phyloP scores from a whole-genome alignment of 1,284 basidiomycete species.

The Malassezia nana region DNA sequence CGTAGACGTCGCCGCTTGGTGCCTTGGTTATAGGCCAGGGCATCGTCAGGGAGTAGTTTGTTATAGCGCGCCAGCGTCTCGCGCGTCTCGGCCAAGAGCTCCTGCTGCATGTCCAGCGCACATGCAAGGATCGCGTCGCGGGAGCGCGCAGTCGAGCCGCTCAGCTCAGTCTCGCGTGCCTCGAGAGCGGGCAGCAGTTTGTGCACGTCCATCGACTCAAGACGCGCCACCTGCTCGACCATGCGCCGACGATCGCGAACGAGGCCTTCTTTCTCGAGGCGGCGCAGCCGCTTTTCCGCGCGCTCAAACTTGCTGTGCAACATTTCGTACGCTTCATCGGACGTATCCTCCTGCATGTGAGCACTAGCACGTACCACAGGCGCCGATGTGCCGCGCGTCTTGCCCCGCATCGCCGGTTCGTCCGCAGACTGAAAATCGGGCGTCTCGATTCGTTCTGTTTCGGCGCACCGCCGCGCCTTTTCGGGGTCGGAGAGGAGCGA shows the following conservation, averaged over 20 bases:
- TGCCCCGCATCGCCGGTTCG: not conserved
- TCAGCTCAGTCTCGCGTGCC: conserved; percentile 1
- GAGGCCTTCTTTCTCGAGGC: conserved; percentile 13
- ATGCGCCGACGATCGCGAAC: conserved; percentile 7
- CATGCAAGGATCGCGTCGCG: not conserved
- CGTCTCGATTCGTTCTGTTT: conserved; percentile 8
- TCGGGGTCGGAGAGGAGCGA: conserved; percentile 14
- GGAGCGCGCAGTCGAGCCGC: not conserved
- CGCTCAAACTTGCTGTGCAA: conserved; percentile 10
- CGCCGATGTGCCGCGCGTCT: conserved; percentile 6
- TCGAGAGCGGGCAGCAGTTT: conserved; percentile 9
- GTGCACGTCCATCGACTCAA: conserved; percentile 8
- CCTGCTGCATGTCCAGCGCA: not conserved
- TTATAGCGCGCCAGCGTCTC: conserved; percentile 10
- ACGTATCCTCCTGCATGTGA: conserved; percentile 6
- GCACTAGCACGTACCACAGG: not conserved
- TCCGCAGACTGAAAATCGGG: conserved; percentile 9
- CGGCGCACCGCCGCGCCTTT: conserved; percentile 11
- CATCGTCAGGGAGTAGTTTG: conserved; percentile 12
- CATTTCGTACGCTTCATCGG: conserved; percentile 7
- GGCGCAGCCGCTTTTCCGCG: conserved; percentile 14
- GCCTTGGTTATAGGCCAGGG: not conserved
- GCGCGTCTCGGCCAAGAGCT: conserved; percentile 4
- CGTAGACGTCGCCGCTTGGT: not conserved
- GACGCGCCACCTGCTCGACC: not conserved